Conservation (phyloP, 148 eudicot genomes). For the Drosera capensis region DNA sequence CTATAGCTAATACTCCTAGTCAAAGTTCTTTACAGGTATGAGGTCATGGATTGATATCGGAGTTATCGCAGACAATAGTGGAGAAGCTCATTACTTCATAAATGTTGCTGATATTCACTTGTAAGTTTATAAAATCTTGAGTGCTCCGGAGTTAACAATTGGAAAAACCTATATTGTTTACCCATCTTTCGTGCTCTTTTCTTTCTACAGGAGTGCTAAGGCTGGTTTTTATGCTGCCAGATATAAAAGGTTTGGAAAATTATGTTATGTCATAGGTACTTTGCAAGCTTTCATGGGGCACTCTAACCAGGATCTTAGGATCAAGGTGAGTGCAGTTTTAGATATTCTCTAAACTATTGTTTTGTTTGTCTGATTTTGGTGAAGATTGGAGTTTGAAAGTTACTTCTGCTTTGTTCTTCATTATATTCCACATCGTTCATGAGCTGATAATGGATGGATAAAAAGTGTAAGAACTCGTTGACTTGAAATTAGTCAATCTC, state of each 20-base stretch:
- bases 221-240: conserved; percentile 91
- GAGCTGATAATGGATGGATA: no score
- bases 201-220: conserved; percentile 79
- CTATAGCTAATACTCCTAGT: conserved; percentile 11
- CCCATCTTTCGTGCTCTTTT: conserved; percentile 3
- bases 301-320: conserved; percentile 55
- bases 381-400: not conserved
- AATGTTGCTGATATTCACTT: conserved; percentile 95
- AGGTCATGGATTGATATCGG: conserved; percentile 73
- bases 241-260: conserved; percentile 83
- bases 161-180: conserved; percentile 2
- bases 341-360: not conserved
- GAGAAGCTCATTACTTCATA: conserved; percentile 65
- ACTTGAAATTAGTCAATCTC: no score
- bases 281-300: conserved; percentile 92
- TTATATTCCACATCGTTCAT: no score
- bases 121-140: conserved; percentile 36
- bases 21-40: conserved; percentile 41
- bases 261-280: conserved; percentile 92
- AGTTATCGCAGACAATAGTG: conserved; percentile 37
- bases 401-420: not conserved
- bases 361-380: no score
- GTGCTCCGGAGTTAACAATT: conserved; percentile 2
- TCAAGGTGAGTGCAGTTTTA: conserved; percentile 36
- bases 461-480: no score